Evolutionary conservation across 257 asterid species (phyloP), one percentile per base, ranked within the genome.

Genomic region (Avicennia marina): DNA sequence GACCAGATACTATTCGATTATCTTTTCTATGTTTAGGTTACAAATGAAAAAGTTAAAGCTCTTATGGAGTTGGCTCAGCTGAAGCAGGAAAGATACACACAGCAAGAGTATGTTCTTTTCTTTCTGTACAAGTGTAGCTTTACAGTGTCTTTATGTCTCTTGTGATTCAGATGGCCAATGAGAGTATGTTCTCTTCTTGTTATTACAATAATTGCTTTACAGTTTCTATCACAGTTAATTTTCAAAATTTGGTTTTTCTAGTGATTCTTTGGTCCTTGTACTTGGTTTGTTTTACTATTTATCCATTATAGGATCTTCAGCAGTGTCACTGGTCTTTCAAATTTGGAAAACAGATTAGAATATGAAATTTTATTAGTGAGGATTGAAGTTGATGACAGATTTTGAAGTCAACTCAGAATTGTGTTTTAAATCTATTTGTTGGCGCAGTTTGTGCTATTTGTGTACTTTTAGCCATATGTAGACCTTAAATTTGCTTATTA

Each of bases 31-130:
- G 66, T 71, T 39, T 53, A 93, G 98, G 98, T 93, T 65, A 93
- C 98, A 16, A 78, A 78, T 71, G 98, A 93, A 75, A 93, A 93
- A 75, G 98, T 93, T 60, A 86, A 78, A 79, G 83, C 87, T 36
- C 90, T 93, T 12, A 77, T 93, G 98, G 97, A 89, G 73, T 75
- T 93, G 53, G 98, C 98, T 45, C 89, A 77, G 66, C 60, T 86
- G 87, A 93, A 84, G 82, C 95, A 78, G 69, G 95, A 88, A 27
- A 58, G 45, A 42, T 75, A 70, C 60, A 39, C 69, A 32, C 74
- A 78, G 57, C 87, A 68, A 67, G 87, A 85, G 98, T 91, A 85
- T 40, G 94, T 74, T 65, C 55, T 46, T 45, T 20, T 68, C 38
- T 45, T 58, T 32, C 44, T 42, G 32, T 61, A 27, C 27, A 31